phyloP scores from a whole-genome alignment of 129 eudicot species.

The Deinandra increscens region DNA sequence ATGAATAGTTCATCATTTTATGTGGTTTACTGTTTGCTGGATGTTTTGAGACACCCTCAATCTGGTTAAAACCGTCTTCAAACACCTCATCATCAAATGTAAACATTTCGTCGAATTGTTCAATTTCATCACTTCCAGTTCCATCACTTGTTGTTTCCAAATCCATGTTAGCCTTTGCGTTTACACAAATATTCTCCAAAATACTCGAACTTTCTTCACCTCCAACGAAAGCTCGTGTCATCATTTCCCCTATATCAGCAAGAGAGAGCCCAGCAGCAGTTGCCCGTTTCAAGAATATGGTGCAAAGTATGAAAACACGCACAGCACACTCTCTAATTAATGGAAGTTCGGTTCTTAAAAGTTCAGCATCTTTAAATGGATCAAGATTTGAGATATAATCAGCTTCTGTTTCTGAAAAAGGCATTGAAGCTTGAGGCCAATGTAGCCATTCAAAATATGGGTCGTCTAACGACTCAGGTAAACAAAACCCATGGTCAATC shows the following conservation, averaged over 20 bases:
- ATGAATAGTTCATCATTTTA: constrained; percentile 42
- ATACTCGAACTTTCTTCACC: constrained; percentile 71
- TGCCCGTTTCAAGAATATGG: constrained; percentile 76
- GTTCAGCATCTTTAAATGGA: constrained; percentile 84
- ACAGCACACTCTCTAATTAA: constrained; percentile 78
- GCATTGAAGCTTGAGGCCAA: constrained; percentile 94
- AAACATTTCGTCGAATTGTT: constrained; percentile 45
- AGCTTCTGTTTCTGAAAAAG: constrained; percentile 75
- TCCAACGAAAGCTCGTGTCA: constrained; percentile 84
- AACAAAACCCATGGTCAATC: constrained; percentile 93
- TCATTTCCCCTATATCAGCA: constrained; percentile 88
- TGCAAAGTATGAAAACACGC: constrained; percentile 79
- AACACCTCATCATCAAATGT: constrained; percentile 47
- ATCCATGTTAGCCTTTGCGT: constrained; percentile 43
- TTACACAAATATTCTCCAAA: constrained; percentile 61
- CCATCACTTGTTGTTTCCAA: constrained; percentile 19
- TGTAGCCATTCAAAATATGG: constrained; percentile 98
- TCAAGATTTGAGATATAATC: constrained; percentile 76
- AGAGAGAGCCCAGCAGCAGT: constrained; percentile 71
- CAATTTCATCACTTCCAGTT: constrained; percentile 31
- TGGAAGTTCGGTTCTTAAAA: constrained; percentile 65
- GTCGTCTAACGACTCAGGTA: constrained; percentile 88
- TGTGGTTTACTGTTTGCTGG: constrained; percentile 40
- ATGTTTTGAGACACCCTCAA: constrained; percentile 23
- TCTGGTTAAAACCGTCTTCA: constrained; percentile 30